phyloP scores from a whole-genome alignment of 768 basidiomycete species.

The Suillus brevipes region DNA sequence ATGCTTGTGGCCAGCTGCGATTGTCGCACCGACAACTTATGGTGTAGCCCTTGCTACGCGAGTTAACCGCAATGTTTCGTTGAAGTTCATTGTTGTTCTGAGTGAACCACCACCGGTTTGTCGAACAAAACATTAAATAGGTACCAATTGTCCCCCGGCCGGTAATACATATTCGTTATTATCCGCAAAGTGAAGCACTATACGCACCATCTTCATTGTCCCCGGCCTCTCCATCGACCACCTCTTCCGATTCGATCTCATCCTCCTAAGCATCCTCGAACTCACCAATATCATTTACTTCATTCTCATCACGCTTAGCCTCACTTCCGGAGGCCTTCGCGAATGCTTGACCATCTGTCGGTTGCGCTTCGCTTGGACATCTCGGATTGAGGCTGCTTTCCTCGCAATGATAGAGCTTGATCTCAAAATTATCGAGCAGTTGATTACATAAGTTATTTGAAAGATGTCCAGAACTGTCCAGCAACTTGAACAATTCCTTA shows the following conservation, averaged over 20 bases:
- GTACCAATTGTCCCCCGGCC: background rate
- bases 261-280: constrained; percentile 99
- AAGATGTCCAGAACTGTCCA: too few relatives aligned
- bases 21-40: background rate
- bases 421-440: constrained; percentile 14
- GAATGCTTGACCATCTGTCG: constrained; percentile 44
- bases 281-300: constrained; percentile 79
- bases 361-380: constrained; percentile 68
- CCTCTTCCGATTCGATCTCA: constrained; percentile 89
- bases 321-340: constrained; percentile 47
- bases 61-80: background rate
- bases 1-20: background rate
- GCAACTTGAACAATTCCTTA: too few relatives aligned
- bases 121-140: background rate
- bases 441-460: background rate
- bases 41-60: background rate
- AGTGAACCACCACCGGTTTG: background rate
- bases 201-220: constrained; percentile 64
- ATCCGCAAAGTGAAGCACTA: constrained; percentile 5
- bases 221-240: constrained; percentile 58
- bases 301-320: constrained; percentile 41
- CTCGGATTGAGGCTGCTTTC: constrained; percentile 3
- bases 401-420: background rate
- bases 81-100: background rate
- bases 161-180: background rate